Percentiles rank a stretch among this genome's conserved stretches.
phyloP scores from a whole-genome alignment of 2,329 filamentous ascomycete species.

The Cladosporium sp. region DNA sequence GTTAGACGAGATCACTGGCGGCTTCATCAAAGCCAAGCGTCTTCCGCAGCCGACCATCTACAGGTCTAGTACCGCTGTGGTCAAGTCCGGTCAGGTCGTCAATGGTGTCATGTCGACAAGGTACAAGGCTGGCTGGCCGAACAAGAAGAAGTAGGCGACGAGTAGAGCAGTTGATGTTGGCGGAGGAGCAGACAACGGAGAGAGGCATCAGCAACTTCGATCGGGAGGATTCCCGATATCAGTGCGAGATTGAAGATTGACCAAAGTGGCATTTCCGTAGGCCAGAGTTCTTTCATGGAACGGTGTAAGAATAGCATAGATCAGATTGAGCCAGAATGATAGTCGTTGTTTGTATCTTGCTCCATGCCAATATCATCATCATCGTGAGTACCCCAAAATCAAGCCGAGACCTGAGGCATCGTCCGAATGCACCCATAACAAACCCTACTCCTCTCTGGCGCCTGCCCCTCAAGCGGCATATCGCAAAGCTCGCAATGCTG shows the following conservation, averaged over 20 bases:
- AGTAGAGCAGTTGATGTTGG: neutral
- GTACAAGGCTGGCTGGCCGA: slow-evolving; percentile 20
- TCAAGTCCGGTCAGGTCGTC: slow-evolving; percentile 20
- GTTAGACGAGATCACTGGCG: slow-evolving; percentile 46
- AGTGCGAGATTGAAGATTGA: neutral
- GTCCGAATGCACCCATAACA: slow-evolving; percentile 69
- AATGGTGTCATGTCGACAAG: slow-evolving; percentile 23
- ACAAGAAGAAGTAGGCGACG: neutral
- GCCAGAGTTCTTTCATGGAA: neutral
- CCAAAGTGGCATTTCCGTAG: neutral
- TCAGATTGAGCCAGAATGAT: neutral
- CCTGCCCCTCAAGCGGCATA: slow-evolving; percentile 56
- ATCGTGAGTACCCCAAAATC: neutral
- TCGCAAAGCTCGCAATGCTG: slow-evolving; percentile 67
- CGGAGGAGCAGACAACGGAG: neutral
- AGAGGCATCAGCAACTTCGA: neutral
- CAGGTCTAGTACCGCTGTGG: slow-evolving; percentile 8
- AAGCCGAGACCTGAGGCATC: slow-evolving; percentile 4
- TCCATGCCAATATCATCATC: neutral
- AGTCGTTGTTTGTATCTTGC: neutral
- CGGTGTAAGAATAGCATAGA: neutral
- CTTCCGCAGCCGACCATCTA: slow-evolving; percentile 28
- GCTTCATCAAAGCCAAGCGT: slow-evolving; percentile 37
- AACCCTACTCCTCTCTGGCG: slow-evolving; percentile 44
- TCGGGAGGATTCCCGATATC: neutral